Evolutionary conservation across 2,329 filamentous ascomycete genomes (phyloP), one percentile per base, ranked within the genome.

Genomic region (Chaetomium olivaceum): DNA sequence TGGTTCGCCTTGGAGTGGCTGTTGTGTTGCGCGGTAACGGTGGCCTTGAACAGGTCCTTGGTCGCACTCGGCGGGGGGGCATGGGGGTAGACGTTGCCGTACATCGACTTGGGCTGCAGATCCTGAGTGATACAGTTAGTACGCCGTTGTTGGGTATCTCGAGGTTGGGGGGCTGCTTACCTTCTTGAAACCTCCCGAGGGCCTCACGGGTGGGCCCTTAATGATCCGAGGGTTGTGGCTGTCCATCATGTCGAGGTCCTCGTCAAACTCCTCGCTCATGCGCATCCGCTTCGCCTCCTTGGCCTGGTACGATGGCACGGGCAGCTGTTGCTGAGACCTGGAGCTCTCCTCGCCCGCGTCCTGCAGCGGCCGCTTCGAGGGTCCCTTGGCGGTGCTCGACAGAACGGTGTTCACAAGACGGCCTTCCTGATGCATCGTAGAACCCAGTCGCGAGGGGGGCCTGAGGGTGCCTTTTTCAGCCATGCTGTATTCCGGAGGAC

Each of bases 161-260:
- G 25, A 66, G 5, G 0, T 3, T 6, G 33, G 8, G 14, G 11
- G 9, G 21, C 81, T 78, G 16, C 81, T 78, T 79, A 91, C 89
- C 85, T 92, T 93, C 77, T 86, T 87, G 72, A 83, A 80, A 43
- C 80, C 82, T 58, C 84, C 89, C 1, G 92, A 96, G 67, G 93
- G 92, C 65, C 93, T 88, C 71, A 96, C 92, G 6, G 93, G 92
- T 61, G 92, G 91, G 16, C 90, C 91, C 80, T 93, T 95, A 72
- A 93, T 83, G 65, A 80, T 82, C 29, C 78, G 79, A 52, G 55
- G 54, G n/a, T 58, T 64, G 59, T 75, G 84, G 57, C 84, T 86
- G 62, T 87, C 82, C 16, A 73, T 72, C 73, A 82, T 82, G 56
- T 86, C 83, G 52, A 83, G 79, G 62, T 89, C 87, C 63, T 89